Conservation (phyloP, 192 early-diverging fungal genomes). For the Rhizoclosmatium sp. region DNA sequence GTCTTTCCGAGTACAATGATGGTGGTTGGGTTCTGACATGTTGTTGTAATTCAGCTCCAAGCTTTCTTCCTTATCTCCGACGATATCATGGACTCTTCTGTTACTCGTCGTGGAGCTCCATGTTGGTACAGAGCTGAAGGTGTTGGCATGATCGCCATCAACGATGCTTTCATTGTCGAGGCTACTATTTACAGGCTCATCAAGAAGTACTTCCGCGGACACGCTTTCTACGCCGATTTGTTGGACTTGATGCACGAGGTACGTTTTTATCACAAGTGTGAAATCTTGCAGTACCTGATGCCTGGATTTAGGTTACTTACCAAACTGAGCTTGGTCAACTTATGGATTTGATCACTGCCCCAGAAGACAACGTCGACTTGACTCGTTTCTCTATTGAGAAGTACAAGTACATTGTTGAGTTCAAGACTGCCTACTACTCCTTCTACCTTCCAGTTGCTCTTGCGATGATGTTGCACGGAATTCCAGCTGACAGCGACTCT, state of each 20-base stretch:
- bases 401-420: conserved; percentile 92
- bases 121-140: conserved; percentile 92
- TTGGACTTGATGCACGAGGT: conserved; percentile 93
- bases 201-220: conserved; percentile 90
- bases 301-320: conserved; percentile 70
- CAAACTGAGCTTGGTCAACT: conserved; percentile 98
- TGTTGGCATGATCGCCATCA: conserved; percentile 92
- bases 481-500: conserved; percentile 73
- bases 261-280: background rate
- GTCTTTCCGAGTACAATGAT: background rate
- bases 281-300: too few species aligned
- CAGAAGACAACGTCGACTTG: conserved; percentile 94
- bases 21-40: too few species aligned
- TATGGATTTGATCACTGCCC: conserved; percentile 97
- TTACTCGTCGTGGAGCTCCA: conserved; percentile 95
- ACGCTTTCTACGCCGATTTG: conserved; percentile 89
- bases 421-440: conserved; percentile 99
- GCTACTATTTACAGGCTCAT: conserved; percentile 90
- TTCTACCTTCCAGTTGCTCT: conserved; percentile 98
- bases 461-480: conserved; percentile 89
- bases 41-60: conserved; percentile 75
- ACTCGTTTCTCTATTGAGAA: conserved; percentile 90
- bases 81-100: conserved; percentile 98
- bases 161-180: conserved; percentile 95
- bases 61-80: conserved; percentile 98